Evolutionary conservation across 176 grass and related monocot genomes (phyloP), one percentile per base, ranked within the genome.

Genomic region (Aegilops bicornis): DNA sequence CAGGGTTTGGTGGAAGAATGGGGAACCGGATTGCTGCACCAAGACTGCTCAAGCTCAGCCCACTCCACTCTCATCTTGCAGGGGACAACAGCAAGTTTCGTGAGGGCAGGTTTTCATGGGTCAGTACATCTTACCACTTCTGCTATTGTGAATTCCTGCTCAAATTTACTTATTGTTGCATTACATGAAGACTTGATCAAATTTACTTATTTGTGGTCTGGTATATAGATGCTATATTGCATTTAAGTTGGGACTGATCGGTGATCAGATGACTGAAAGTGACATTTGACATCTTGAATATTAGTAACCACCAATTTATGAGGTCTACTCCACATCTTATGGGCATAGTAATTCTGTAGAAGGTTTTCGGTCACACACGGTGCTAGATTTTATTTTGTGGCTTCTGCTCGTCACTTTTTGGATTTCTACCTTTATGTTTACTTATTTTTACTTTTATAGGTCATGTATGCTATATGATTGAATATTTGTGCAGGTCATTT

Each of bases 21-120:
- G 94, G 94, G 1, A 96, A 96, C 31, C 79, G 94, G 43, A 99
- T 99, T 91, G 94, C 97, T 23, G 97, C 97, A 13, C 94, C 97
- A 19, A 92, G 97, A 59, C 54, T 96, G 78, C 81, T 99, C 61
- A 99, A 96, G 87, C 88, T 99, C 69, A 93, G 80, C 50, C 97
- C 97, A 19, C 64, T 99, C 5, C 92, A 99, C 27, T 92, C 90
- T 37, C 94, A 99, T 35, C 65, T 92, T 13, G 92, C 97, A 2
- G 97, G 97, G 1, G 67, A 50, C 20, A 91, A 90, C 56, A 99
- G 78, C 65, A 93, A 90, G 62, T 95, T 99, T 25, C 92, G 83
- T 8, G 90, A 90, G 31, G 97, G 97, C 2, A 88, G 95, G 64
- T 96, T 99, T 69, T 99, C 94, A 40, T 99, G 97, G 94, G 97